Evolutionary conservation across 116 monocot genomes (phyloP).

Genomic region (Thalassia testudinum): DNA sequence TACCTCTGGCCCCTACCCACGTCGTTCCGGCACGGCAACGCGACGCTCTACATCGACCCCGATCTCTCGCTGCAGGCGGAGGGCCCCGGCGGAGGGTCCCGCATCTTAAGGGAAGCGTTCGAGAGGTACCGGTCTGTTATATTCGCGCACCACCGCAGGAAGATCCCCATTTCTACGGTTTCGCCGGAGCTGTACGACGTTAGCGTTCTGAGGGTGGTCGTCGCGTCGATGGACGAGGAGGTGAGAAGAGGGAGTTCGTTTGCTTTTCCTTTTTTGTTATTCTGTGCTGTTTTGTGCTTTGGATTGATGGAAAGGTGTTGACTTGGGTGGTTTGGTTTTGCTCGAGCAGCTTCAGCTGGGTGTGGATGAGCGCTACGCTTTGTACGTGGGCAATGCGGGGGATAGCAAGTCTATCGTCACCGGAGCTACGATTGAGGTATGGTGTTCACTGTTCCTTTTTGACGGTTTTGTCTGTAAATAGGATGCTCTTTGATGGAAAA

Average conservation of each 20-base stretch:
- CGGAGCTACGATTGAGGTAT: conserved; percentile 69
- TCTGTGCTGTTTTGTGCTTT: not conserved
- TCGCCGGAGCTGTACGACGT: conserved; percentile 26
- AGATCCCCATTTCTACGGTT: not conserved
- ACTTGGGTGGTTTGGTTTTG: conserved; percentile 4
- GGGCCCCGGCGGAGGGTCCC: conserved; percentile 26
- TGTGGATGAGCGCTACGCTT: conserved; percentile 79
- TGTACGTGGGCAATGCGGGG: conserved; percentile 25
- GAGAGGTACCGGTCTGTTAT: conserved; percentile 45
- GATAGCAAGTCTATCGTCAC: conserved; percentile 33
- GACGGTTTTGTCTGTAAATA: too few relatives aligned
- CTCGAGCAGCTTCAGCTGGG: conserved; percentile 63
- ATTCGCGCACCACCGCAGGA: conserved; percentile 25
- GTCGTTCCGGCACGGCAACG: conserved; percentile 24
- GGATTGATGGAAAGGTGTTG: not conserved
- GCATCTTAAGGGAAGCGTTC: conserved; percentile 53
- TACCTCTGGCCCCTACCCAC: conserved; percentile 89
- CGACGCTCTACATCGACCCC: conserved; percentile 65
- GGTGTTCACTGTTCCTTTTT: too few relatives aligned
- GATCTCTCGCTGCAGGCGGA: conserved; percentile 26
- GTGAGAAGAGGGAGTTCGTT: conserved; percentile 14
- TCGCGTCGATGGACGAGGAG: conserved; percentile 59
- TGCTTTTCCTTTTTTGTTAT: conserved; percentile 1
- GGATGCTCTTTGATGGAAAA: too few relatives aligned
- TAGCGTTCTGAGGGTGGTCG: conserved; percentile 34